Conservation (phyloP, 1,139 yeast species). For the Scheffersomyces segobiensis region DNA sequence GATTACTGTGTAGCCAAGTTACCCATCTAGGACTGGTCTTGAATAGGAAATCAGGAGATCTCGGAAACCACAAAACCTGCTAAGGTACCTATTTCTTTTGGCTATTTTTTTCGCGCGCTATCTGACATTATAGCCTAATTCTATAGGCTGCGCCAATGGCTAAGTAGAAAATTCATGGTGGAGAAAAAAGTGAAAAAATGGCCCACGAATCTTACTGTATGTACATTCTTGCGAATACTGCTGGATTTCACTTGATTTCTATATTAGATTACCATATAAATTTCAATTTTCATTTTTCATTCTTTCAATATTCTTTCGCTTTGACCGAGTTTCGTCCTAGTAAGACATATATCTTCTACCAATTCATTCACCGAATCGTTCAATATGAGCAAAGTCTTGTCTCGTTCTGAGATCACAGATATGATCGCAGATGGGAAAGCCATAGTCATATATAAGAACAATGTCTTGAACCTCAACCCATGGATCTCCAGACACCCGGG, state of each 20-base stretch:
- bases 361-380: not conserved
- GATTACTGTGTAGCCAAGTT: not conserved
- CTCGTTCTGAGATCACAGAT: constrained; percentile 30
- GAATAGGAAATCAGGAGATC: not conserved
- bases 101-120: not conserved
- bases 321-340: not conserved
- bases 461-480: constrained; percentile 62
- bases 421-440: constrained; percentile 68
- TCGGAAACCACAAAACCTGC: not conserved
- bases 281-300: not conserved
- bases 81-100: too few relatives aligned
- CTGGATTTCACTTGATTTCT: not conserved
- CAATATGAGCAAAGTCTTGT: constrained; percentile 8
- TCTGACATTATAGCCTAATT: not conserved
- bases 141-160: not conserved
- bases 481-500: constrained; percentile 87
- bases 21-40: not conserved
- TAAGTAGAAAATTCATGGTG: not conserved
- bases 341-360: not conserved
- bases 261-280: too few relatives aligned
- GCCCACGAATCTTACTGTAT: not conserved
- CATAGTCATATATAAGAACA: constrained; percentile 62
- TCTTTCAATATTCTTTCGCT: not conserved
- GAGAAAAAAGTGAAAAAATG: not conserved
- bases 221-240: not conserved